Evolutionary conservation across 331 rosid species (phyloP).

Genomic region (Phaseolus coccineus): DNA sequence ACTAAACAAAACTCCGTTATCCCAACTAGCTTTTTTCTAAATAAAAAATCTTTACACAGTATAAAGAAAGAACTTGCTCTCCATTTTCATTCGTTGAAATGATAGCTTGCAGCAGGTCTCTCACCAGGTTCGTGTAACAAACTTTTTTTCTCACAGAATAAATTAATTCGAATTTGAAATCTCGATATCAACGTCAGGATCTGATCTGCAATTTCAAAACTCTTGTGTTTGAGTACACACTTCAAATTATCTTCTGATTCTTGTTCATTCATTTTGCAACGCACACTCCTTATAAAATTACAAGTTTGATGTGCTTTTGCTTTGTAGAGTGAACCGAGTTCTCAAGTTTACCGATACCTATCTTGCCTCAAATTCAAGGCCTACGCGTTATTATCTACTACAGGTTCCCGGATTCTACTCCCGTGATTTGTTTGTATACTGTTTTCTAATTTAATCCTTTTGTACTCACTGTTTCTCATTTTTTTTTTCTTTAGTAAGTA

Average conservation of each 20-base stretch:
- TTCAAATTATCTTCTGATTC: neutral
- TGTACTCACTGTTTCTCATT: constrained; percentile 4
- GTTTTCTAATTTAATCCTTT: neutral
- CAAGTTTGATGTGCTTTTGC: neutral
- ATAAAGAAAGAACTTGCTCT: neutral
- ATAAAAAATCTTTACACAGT: neutral
- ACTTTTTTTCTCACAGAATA: neutral
- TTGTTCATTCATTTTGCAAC: neutral
- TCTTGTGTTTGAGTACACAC: neutral
- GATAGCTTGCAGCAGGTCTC: constrained; percentile 36
- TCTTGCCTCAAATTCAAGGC: constrained; percentile 39
- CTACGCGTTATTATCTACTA: constrained; percentile 45
- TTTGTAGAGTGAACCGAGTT: constrained; percentile 63
- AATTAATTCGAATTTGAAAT: neutral
- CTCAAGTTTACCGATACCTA: constrained; percentile 53
- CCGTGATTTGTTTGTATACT: neutral
- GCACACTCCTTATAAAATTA: neutral
- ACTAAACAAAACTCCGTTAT: neutral
- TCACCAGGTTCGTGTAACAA: constrained; percentile 17
- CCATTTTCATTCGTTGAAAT: constrained; percentile 1
- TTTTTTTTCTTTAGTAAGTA: constrained; percentile 5
- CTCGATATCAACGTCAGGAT: neutral
- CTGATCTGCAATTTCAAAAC: neutral
- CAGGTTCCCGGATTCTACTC: constrained; percentile 49
- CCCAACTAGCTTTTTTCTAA: neutral